Base-by-base conservation (phyloP, 2,329 filamentous ascomycete genomes). In the Coniochaeta sp. region DNA sequence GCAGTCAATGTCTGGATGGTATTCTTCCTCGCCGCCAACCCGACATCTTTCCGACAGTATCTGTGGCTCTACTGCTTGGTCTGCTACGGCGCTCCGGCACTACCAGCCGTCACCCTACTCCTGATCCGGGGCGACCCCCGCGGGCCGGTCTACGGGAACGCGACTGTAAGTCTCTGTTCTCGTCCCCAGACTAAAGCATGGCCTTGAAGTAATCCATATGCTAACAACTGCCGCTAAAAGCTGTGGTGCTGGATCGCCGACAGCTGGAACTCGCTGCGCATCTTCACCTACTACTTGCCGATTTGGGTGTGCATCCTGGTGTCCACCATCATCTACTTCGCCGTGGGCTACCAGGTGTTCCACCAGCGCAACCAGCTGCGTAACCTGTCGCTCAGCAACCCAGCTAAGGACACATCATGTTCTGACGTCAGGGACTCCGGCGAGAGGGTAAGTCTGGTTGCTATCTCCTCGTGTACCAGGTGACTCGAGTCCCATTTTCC, bases 1-100 rank as follows among this genome's bases (percentile, higher is more conserved):
- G 87, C 88, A 3, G 75, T 86, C 62, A 94, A 92, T 61, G 88
- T 92, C 55, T 88, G 86, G 60, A 76, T 91, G 49, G 79, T 83
- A 53, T 83, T 83, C 63, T 83, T 82, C 66, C 77, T 76, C 57
- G 72, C 76, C n/a, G 74, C 76, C 47, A 80, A 73, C 46, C 78
- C 79, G 0, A 85, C 84, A 7, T 83, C 86, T 49, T 90, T 91
- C 61, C 77, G 79, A n/a, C 78, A 78, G 46, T 87, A 87, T 64
- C 79, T 85, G 61, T 88, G 85, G 77, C 75, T 83, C 48, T 92
- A 92, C 63, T 76, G 84, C 32, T 49, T 83, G 1, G 69, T 83
- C 46, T 89, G 86, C 64, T 94, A 91, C 53, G 87, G 87, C 0
- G 60, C 87, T 1, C 87, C 88, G 0, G 81, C 86, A 27, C 63